Evolutionary conservation across 1,284 basidiomycete species (phyloP).

Genomic region (Austroboletus niveus): DNA sequence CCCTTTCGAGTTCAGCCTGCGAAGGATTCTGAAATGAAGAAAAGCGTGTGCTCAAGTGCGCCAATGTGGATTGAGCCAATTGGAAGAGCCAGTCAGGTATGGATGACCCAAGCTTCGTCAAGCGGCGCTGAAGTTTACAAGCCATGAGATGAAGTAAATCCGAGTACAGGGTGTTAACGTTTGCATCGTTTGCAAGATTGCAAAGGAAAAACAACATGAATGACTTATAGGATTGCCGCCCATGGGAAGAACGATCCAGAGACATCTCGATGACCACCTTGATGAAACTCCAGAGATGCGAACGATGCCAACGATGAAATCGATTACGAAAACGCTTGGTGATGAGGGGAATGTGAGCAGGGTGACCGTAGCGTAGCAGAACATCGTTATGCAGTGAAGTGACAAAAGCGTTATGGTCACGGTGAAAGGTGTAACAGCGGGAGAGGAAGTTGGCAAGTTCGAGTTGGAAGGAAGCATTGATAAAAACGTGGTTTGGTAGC

Average conservation of each 20-base stretch:
- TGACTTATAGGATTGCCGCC: background rate
- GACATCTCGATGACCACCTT: background rate
- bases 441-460: background rate
- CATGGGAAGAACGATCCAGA: background rate
- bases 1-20: background rate
- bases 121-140: background rate
- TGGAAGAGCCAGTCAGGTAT: background rate
- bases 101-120: background rate
- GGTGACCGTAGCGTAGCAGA: background rate
- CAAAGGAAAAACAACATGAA: background rate
- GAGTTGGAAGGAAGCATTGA: background rate
- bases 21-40: background rate
- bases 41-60: background rate
- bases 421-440: background rate
- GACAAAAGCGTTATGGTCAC: background rate
- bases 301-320: background rate
- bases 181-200: background rate
- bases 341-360: background rate
- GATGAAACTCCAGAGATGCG: background rate
- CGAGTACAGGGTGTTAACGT: background rate
- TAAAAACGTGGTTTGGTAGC: background rate
- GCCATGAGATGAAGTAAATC: background rate
- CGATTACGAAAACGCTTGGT: background rate
- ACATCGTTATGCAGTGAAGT: background rate
- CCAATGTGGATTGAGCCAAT: background rate